Evolutionary conservation across 148 eudicot species (phyloP), one percentile per base, ranked within the genome.

Genomic region (Rhododendron ovatum): DNA sequence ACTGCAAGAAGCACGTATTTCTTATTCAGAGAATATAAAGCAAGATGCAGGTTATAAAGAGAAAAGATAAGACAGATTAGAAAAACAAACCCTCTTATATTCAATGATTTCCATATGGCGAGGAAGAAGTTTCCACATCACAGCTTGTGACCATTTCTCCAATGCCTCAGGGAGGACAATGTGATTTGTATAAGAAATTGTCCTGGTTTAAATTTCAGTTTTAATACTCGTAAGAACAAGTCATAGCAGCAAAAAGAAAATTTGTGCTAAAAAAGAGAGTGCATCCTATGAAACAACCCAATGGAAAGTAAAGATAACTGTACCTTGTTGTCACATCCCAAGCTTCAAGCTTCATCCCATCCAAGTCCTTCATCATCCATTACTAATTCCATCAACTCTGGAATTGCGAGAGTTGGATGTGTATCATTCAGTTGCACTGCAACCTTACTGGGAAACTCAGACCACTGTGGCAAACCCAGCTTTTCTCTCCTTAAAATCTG

Each of bases 341-440:
- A 85, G 99, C 98, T 87, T 97, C 98, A 89, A 85, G 99, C 98
- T 87, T 97, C 98, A 89, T 97, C 99, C 98, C 99, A 97, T 78
- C 98, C 98, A 88, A 97, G 96, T 87, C 94, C 94, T 92, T 97
- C 98, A 14, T 93, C 94, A 89, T 97, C 99, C 96, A 97, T 91
- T 50, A 97, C 91, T 89, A 95, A 88, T 86, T 98, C 91, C 98
- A 39, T 97, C 28, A 97, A 90, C 89, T 97, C 99, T 45, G 99
- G 99, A 87, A 97, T 97, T 69, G 96, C 95, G 51, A 97, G 98
- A 50, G 98, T 95, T 48, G 99, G 99, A 90, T 97, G 99, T 80
- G 99, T 97, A 87, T 97, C 99, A 91, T 97, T 97, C 87, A 97
- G 96, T 87, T 97, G 99, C 69, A 95, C 93, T 33, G 98, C 99